Conservation (phyloP, 2,329 filamentous ascomycete genomes). For the Chrysoporthe cubensis region DNA sequence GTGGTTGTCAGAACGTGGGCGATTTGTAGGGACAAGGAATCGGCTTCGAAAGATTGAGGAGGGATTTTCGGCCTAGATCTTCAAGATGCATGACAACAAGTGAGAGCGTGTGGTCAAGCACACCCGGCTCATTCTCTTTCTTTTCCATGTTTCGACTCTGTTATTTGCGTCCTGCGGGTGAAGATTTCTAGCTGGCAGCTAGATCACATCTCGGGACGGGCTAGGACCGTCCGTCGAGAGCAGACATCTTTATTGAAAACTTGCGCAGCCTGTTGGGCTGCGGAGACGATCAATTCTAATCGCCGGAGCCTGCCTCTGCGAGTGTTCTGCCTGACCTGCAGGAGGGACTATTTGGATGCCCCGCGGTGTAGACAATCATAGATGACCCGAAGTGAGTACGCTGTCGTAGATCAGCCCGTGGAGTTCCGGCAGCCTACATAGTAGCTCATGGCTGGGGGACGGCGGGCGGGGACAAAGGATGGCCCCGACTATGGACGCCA, state of each 20-base stretch:
- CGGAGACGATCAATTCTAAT: not conserved
- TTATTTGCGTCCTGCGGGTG: not conserved
- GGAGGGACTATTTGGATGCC: not conserved
- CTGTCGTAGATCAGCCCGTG: not conserved
- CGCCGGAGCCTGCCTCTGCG: not conserved
- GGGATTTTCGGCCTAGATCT: slow-evolving; percentile 4
- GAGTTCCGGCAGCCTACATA: not conserved
- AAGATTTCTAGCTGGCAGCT: not conserved
- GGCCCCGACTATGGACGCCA: not conserved
- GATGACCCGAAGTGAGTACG: not conserved
- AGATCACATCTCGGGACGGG: not conserved
- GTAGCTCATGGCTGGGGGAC: not conserved
- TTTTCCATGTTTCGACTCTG: not conserved
- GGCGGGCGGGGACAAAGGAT: not conserved
- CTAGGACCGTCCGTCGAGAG: not conserved
- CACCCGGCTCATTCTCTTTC: not conserved
- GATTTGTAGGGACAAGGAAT: slow-evolving; percentile 2
- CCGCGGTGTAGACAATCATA: not conserved
- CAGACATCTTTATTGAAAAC: not conserved
- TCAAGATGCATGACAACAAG: slow-evolving; percentile 9
- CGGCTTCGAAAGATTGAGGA: slow-evolving; percentile 1
- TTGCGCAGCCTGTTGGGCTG: not conserved
- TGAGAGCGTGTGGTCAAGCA: slow-evolving; percentile 1
- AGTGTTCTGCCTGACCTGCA: not conserved
- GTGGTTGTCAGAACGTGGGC: not conserved